phyloP scores from a whole-genome alignment of 768 basidiomycete genomes.

The Tulasnella sp. region DNA sequence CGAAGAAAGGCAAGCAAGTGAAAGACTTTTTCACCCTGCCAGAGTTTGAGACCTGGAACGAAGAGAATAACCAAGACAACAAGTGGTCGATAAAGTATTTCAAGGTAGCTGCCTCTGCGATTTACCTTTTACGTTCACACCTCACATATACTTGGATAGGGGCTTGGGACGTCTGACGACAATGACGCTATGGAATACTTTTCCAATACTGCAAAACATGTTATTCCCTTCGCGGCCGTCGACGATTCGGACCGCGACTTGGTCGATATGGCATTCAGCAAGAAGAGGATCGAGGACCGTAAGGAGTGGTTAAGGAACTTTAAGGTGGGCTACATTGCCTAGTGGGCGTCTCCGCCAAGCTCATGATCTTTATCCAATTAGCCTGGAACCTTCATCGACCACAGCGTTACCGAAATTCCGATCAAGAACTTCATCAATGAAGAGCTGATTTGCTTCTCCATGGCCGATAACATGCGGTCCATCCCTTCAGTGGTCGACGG shows the following conservation, averaged over 20 bases:
- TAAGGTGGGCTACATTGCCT: slow-evolving; percentile 39
- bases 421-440: slow-evolving; percentile 95
- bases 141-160: slow-evolving; percentile 36
- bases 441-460: slow-evolving; percentile 95
- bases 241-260: slow-evolving; percentile 75
- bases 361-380: slow-evolving; percentile 24
- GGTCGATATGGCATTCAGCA: slow-evolving; percentile 97
- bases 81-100: slow-evolving; percentile 94
- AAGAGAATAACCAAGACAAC: slow-evolving; percentile 57
- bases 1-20: slow-evolving; percentile 61
- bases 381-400: slow-evolving; percentile 92
- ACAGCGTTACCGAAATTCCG: slow-evolving; percentile 73
- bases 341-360: background rate
- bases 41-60: slow-evolving; percentile 89
- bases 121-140: background rate
- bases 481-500: slow-evolving; percentile 93
- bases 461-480: slow-evolving; percentile 98
- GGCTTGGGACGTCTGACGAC: slow-evolving; percentile 88
- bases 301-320: slow-evolving; percentile 97
- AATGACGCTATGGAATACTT: slow-evolving; percentile 90
- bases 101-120: slow-evolving; percentile 48
- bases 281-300: slow-evolving; percentile 96
- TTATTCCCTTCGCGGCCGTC: slow-evolving; percentile 79
- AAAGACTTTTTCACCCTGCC: slow-evolving; percentile 94
- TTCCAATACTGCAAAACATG: slow-evolving; percentile 80